Conservation (phyloP, 352 stramenopile genomes). For the Globisporangium nodosum region DNA sequence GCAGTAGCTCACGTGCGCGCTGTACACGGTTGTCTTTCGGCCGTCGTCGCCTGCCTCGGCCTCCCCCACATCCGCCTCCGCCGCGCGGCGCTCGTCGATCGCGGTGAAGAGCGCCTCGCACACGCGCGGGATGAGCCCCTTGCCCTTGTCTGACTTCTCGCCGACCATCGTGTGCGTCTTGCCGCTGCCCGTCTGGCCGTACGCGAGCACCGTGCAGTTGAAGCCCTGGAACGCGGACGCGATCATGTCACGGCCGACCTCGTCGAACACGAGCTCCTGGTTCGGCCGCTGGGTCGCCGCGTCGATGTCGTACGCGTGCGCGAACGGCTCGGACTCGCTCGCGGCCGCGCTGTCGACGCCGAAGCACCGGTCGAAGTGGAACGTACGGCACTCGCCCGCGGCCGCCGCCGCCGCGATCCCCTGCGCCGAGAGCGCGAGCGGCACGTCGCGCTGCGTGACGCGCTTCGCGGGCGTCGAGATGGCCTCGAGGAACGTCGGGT, state of each 20-base stretch:
- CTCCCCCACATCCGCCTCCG: slow-evolving; percentile 15
- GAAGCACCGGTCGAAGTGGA: slow-evolving; percentile 81
- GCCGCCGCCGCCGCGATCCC: slow-evolving; percentile 27
- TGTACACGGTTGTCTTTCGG: slow-evolving; percentile 33
- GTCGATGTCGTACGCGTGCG: slow-evolving; percentile 37
- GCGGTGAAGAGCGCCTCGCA: slow-evolving; percentile 73
- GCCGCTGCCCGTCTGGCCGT: slow-evolving; percentile 74
- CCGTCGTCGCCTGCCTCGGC: slow-evolving; percentile 11
- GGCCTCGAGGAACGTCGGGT: slow-evolving; percentile 43
- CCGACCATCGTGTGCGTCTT: slow-evolving; percentile 87
- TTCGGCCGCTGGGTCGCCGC: slow-evolving; percentile 38
- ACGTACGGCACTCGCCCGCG: slow-evolving; percentile 51
- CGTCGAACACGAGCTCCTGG: slow-evolving; percentile 73
- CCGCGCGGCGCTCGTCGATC: slow-evolving; percentile 39
- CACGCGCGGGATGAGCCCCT: slow-evolving; percentile 72
- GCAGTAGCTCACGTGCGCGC: slow-evolving; percentile 65
- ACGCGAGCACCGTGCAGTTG: slow-evolving; percentile 80
- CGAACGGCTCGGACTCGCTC: slow-evolving; percentile 30
- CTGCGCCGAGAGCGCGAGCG: slow-evolving; percentile 23
- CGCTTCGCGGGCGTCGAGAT: slow-evolving; percentile 22
- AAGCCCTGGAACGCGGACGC: slow-evolving; percentile 75
- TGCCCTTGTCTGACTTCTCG: slow-evolving; percentile 47
- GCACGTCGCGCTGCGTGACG: slow-evolving; percentile 15
- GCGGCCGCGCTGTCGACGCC: slow-evolving; percentile 27
- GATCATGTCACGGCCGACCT: slow-evolving; percentile 66